A percentile compares a stretch with the other conserved stretches of the same genome.
phyloP scores from a whole-genome alignment of 441 rosid genomes.

The Corymbia calophylla region DNA sequence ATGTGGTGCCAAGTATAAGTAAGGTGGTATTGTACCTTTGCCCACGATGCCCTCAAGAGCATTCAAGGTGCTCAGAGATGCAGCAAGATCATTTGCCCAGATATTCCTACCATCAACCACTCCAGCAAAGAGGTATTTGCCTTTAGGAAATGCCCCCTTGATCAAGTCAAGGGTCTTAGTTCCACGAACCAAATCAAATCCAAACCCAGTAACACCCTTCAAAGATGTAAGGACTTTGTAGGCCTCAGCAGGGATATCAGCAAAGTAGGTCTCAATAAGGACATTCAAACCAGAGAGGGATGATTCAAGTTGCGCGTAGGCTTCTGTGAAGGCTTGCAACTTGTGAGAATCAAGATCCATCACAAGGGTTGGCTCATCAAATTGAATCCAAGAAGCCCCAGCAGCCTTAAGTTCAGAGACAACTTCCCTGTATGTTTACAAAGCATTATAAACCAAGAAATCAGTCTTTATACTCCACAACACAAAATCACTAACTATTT shows the following conservation, averaged over 20 bases:
- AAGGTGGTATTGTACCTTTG: constrained; percentile 41
- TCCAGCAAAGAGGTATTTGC: constrained; percentile 90
- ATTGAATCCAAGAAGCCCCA: constrained; percentile 94
- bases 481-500: neutral
- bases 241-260: constrained; percentile 80
- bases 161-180: constrained; percentile 71
- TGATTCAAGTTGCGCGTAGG: constrained; percentile 73
- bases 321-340: constrained; percentile 71
- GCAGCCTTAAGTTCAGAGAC: constrained; percentile 88
- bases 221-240: constrained; percentile 76
- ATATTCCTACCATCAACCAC: constrained; percentile 98
- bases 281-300: constrained; percentile 80
- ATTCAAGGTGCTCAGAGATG: constrained; percentile 53
- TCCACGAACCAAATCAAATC: constrained; percentile 94
- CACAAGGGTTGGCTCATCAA: constrained; percentile 89
- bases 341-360: constrained; percentile 85
- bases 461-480: neutral
- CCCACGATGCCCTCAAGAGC: constrained; percentile 73
- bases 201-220: constrained; percentile 83
- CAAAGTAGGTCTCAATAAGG: constrained; percentile 87
- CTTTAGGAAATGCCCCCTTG: constrained; percentile 70
- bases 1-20: neutral
- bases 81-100: constrained; percentile 95
- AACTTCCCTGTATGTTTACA: constrained; percentile 58
- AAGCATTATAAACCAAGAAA: constrained; percentile 8